phyloP scores from a whole-genome alignment of 2,329 filamentous ascomycete species.

The Xylariaceae sp. region DNA sequence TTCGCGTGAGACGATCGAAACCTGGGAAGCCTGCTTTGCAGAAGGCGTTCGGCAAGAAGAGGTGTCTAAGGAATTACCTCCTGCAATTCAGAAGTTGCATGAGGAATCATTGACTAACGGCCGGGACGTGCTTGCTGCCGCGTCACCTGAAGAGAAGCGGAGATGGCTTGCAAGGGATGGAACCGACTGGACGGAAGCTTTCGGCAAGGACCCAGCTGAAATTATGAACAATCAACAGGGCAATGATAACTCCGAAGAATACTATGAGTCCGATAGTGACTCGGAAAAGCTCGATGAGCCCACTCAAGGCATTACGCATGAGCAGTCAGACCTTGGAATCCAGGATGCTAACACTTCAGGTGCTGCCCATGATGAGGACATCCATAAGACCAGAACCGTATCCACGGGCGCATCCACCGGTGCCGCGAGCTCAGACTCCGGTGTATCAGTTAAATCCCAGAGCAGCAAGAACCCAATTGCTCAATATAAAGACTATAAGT shows the following conservation, averaged over 20 bases:
- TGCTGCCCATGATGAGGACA: constrained; percentile 21
- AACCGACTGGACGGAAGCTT: constrained; percentile 85
- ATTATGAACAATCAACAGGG: constrained; percentile 44
- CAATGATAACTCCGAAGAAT: constrained; percentile 26
- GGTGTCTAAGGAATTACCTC: constrained; percentile 76
- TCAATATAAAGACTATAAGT: constrained; percentile 67
- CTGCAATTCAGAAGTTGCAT: constrained; percentile 75
- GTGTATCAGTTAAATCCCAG: constrained; percentile 42
- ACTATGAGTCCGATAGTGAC: constrained; percentile 45
- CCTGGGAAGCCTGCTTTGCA: constrained; percentile 88
- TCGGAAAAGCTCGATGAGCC: constrained; percentile 43
- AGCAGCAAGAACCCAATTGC: constrained; percentile 60
- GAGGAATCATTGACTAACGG: constrained; percentile 80
- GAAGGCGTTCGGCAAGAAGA: constrained; percentile 80
- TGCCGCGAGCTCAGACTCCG: constrained; percentile 19
- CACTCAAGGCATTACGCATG: constrained; percentile 31
- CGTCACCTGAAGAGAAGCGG: constrained; percentile 72
- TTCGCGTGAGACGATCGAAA: constrained; percentile 89
- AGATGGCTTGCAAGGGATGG: constrained; percentile 82
- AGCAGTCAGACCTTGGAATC: constrained; percentile 40
- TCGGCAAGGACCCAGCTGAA: constrained; percentile 74
- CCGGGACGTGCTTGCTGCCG: constrained; percentile 78
- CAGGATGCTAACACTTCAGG: constrained; percentile 46
- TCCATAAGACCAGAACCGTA: constrained; percentile 33
- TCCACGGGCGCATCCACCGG: constrained; percentile 14